Evolutionary conservation across 805 yeast genomes (phyloP).

Genomic region (Sugiyamaella marilandica): DNA sequence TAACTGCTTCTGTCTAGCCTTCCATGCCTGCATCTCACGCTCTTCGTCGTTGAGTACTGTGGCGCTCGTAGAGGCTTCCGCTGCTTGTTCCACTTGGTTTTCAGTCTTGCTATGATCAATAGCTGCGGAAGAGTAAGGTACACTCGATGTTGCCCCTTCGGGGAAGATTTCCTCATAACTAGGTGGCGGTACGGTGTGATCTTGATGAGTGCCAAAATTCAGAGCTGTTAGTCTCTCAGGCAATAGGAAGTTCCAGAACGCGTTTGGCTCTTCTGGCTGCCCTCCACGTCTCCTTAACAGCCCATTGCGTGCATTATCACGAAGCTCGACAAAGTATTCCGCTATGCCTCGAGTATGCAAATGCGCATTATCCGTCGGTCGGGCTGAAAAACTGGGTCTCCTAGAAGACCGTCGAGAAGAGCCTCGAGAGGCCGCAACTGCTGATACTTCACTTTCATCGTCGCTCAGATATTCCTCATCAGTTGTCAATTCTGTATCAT

Average conservation of each 20-base stretch:
- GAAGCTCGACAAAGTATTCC: slow-evolving; percentile 10
- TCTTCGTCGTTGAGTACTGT: slow-evolving; percentile 17
- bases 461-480: not conserved
- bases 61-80: slow-evolving; percentile 4
- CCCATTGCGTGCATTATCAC: slow-evolving; percentile 10
- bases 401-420: slow-evolving; percentile 6
- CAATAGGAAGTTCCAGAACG: slow-evolving; percentile 15
- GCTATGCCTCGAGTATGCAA: slow-evolving; percentile 8
- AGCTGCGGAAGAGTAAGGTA: slow-evolving; percentile 20
- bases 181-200: slow-evolving; percentile 19
- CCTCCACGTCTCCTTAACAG: slow-evolving; percentile 5
- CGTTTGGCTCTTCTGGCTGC: not conserved
- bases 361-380: not conserved
- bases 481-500: not conserved
- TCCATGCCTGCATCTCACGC: slow-evolving; percentile 32
- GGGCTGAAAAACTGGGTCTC: not conserved
- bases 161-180: slow-evolving; percentile 27
- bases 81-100: not conserved
- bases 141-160: slow-evolving; percentile 16
- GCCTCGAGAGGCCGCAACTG: not conserved
- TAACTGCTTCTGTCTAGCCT: slow-evolving; percentile 40
- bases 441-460: not conserved
- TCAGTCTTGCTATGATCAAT: slow-evolving; percentile 14
- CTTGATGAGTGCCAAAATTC: not conserved
- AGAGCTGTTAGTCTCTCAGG: slow-evolving; percentile 11